These are phyloP conservation scores for Coccomyxa sp. DNA, from an alignment of 139 green algal species.

Conservation along the genomic window DNA sequence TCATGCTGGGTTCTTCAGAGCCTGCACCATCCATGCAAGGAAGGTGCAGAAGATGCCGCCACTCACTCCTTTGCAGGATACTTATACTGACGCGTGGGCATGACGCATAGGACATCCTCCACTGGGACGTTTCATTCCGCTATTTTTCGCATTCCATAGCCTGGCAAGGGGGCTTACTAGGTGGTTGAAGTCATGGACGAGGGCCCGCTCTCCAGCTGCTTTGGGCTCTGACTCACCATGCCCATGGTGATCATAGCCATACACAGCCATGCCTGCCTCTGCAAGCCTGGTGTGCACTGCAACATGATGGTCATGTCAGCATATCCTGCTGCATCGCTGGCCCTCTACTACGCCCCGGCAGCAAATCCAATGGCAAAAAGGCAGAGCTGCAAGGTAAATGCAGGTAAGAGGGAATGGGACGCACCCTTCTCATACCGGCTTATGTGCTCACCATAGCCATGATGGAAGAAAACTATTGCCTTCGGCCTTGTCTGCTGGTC, in stretches of 20 bases:
- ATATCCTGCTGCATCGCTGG: background rate
- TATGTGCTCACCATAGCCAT: slow-evolving; percentile 42
- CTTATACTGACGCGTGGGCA: background rate
- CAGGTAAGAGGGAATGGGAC: too few relatives aligned
- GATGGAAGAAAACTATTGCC: background rate
- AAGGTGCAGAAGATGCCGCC: too few relatives aligned
- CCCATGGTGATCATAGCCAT: slow-evolving; percentile 30
- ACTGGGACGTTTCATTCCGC: background rate
- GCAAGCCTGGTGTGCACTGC: slow-evolving; percentile 26
- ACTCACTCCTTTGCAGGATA: too few relatives aligned
- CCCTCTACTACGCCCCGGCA: too few relatives aligned
- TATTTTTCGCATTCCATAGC: too few relatives aligned
- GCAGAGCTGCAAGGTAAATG: background rate
- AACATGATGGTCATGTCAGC: background rate
- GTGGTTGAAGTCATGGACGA: slow-evolving; percentile 25
- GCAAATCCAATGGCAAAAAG: background rate
- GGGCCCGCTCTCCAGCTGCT: slow-evolving; percentile 9
- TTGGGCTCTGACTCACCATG: slow-evolving; percentile 30
- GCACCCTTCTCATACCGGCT: slow-evolving; percentile 36
- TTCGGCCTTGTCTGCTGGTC: background rate
- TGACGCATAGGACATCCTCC: background rate
- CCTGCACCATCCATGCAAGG: too few relatives aligned
- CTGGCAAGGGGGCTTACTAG: slow-evolving; percentile 8
- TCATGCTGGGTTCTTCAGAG: too few relatives aligned
- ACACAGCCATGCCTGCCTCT: slow-evolving; percentile 39